These are phyloP conservation scores for Debaryomycetaceae sp. DNA, from an alignment of 1,139 yeast genomes.

Conservation along the genomic window DNA sequence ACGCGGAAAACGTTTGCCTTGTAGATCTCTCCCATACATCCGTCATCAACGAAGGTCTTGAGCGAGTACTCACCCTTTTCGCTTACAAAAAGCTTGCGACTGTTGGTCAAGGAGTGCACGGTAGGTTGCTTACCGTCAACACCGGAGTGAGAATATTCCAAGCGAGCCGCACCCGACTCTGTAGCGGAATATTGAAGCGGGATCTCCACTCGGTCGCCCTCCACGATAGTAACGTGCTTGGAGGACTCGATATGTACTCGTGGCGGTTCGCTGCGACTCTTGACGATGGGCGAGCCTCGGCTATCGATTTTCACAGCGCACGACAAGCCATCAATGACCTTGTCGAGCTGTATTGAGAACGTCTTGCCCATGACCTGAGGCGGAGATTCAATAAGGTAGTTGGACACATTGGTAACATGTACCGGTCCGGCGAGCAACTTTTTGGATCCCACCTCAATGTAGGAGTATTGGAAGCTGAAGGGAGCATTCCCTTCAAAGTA, in stretches of 20 bases:
- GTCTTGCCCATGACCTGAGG: constrained; percentile 54
- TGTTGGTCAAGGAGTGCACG: neutral
- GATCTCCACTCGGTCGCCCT: constrained; percentile 47
- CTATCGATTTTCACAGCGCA: constrained; percentile 45
- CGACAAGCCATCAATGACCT: constrained; percentile 60
- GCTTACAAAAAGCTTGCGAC: constrained; percentile 27
- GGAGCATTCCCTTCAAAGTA: constrained; percentile 71
- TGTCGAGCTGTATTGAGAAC: constrained; percentile 49
- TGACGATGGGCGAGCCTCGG: constrained; percentile 28
- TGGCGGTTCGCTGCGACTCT: constrained; percentile 13
- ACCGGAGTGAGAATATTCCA: constrained; percentile 15
- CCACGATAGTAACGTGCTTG: constrained; percentile 30
- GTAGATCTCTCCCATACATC: constrained; percentile 54
- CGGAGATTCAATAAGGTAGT: constrained; percentile 41
- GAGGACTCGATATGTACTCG: constrained; percentile 4
- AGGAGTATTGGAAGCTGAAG: constrained; percentile 48
- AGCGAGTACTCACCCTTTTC: constrained; percentile 58
- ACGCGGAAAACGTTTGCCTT: constrained; percentile 28
- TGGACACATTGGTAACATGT: constrained; percentile 30
- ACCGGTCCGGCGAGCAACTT: constrained; percentile 35
- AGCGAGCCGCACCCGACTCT: constrained; percentile 12
- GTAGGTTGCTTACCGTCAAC: constrained; percentile 7
- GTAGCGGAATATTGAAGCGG: constrained; percentile 41
- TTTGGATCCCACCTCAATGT: constrained; percentile 26
- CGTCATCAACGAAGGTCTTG: constrained; percentile 48